A percentile compares a stretch with the other conserved stretches of the same genome.
Evolutionary conservation across 1,284 basidiomycete species (phyloP).

Genomic region (Ustilago sp.): DNA sequence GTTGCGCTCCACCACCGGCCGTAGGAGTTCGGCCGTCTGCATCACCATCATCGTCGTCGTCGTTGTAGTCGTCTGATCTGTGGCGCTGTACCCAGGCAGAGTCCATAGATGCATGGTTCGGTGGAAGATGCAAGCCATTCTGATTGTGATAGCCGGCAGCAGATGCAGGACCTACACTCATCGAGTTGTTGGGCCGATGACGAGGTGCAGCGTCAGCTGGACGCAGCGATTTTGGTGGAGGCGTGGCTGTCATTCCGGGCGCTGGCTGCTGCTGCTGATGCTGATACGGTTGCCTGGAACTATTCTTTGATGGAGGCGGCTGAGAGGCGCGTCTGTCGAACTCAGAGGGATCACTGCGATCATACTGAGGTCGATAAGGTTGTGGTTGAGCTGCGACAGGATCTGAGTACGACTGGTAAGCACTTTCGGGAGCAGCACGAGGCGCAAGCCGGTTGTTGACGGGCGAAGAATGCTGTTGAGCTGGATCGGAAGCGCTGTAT

Average conservation of each 20-base stretch:
- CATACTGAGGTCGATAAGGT: slow-evolving; percentile 11
- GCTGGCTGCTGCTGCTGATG: slow-evolving; percentile 10
- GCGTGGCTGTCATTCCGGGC: slow-evolving; percentile 2
- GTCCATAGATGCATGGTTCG: slow-evolving; percentile 1
- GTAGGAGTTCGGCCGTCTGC: slow-evolving; percentile 16
- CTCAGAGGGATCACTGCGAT: slow-evolving; percentile 13
- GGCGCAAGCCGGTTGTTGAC: slow-evolving; percentile 17
- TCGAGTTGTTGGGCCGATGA: slow-evolving; percentile 19
- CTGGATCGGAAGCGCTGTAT: slow-evolving; percentile 4
- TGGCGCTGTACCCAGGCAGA: slow-evolving; percentile 8
- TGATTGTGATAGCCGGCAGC: slow-evolving; percentile 8
- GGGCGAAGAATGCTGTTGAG: slow-evolving; percentile 13
- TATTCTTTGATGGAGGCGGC: neutral
- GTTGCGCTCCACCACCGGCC: neutral
- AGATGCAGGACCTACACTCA: slow-evolving; percentile 14
- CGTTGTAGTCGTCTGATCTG: slow-evolving; percentile 12
- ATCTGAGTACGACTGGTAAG: slow-evolving; percentile 37
- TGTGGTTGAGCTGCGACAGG: slow-evolving; percentile 17
- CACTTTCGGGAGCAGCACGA: slow-evolving; percentile 5
- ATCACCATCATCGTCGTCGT: neutral
- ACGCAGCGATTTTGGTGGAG: slow-evolving; percentile 25
- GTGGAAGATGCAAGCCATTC: neutral
- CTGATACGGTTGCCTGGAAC: slow-evolving; percentile 8
- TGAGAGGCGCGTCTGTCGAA: slow-evolving; percentile 7
- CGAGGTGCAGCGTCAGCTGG: slow-evolving; percentile 19